Percentiles rank a stretch among this genome's conserved stretches.
Evolutionary conservation across 208 protist species (phyloP).

Genomic region (Blechomonas ayalai): DNA sequence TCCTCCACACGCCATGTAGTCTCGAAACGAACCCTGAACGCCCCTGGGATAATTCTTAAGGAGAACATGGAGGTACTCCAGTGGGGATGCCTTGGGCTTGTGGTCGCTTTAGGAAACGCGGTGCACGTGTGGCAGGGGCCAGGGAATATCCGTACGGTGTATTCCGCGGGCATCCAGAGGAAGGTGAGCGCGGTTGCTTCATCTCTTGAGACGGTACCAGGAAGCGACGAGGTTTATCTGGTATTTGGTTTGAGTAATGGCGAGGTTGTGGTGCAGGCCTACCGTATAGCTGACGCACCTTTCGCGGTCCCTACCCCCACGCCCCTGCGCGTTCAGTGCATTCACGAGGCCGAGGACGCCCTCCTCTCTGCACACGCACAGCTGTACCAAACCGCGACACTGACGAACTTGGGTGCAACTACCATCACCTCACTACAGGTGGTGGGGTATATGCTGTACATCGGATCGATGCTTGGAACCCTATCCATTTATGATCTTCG

Average conservation of each 20-base stretch:
- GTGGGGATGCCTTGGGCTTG: slow-evolving; percentile 16
- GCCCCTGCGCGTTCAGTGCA: too few species aligned
- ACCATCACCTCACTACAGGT: slow-evolving; percentile 22
- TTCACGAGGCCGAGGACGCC: not conserved
- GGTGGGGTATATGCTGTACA: slow-evolving; percentile 15
- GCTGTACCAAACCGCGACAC: too few species aligned
- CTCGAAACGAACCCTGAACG: too few species aligned
- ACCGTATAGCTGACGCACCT: slow-evolving; percentile 1
- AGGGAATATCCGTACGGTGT: not conserved
- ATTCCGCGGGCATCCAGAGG: not conserved
- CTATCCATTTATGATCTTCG: slow-evolving; percentile 16
- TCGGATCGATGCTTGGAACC: slow-evolving; percentile 17
- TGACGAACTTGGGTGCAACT: too few species aligned
- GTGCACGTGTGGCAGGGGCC: slow-evolving; percentile 19
- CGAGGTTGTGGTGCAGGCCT: slow-evolving; percentile 10
- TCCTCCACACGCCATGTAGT: too few species aligned
- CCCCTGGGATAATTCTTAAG: not conserved
- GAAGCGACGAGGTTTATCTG: slow-evolving; percentile 8
- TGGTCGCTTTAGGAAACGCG: slow-evolving; percentile 14
- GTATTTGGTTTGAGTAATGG: slow-evolving; percentile 15
- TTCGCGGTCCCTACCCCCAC: not conserved
- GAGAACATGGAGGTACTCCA: slow-evolving; percentile 6
- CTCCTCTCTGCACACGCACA: slow-evolving; percentile 4
- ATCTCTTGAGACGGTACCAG: slow-evolving; percentile 3
- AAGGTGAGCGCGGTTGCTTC: slow-evolving; percentile 9